These are phyloP conservation scores for Thielaviopsis ethacetica DNA, from an alignment of 2,329 filamentous ascomycete genomes.

Conservation along the genomic window DNA sequence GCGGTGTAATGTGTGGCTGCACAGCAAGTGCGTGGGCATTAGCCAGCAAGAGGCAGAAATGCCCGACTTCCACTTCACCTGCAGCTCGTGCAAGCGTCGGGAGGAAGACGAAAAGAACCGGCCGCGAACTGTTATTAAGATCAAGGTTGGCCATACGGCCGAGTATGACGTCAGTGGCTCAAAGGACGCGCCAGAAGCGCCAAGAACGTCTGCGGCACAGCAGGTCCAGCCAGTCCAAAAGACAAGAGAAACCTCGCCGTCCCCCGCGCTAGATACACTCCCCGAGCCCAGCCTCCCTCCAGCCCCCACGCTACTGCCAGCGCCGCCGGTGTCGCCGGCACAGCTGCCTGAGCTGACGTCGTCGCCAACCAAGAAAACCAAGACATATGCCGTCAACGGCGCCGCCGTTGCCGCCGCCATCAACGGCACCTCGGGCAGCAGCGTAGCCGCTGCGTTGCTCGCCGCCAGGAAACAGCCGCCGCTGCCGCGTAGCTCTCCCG, in stretches of 20 bases:
- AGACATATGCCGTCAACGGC: neutral
- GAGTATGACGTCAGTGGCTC: neutral
- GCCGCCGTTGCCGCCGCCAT: neutral
- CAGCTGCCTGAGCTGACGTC: neutral
- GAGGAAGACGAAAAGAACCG: conserved; percentile 48
- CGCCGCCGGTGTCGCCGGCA: neutral
- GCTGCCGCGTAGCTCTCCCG: neutral
- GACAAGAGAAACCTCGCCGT: neutral
- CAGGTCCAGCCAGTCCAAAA: neutral
- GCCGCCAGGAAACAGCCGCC: neutral
- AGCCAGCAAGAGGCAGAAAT: conserved; percentile 63
- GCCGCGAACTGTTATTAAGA: conserved; percentile 32
- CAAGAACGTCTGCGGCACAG: neutral
- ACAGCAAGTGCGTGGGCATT: conserved; percentile 80
- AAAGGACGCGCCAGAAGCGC: neutral
- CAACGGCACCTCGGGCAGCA: neutral
- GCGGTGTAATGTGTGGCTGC: conserved; percentile 88
- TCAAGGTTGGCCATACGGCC: conserved; percentile 29
- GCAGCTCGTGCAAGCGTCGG: conserved; percentile 55
- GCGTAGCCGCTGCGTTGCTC: neutral
- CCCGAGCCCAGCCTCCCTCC: neutral
- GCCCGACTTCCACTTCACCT: conserved; percentile 78
- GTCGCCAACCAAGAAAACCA: neutral
- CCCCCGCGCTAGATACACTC: neutral
- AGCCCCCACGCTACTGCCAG: neutral